Base-by-base conservation (phyloP, 371 early-diverging fungal species). In the Mortierella sp. region DNA sequence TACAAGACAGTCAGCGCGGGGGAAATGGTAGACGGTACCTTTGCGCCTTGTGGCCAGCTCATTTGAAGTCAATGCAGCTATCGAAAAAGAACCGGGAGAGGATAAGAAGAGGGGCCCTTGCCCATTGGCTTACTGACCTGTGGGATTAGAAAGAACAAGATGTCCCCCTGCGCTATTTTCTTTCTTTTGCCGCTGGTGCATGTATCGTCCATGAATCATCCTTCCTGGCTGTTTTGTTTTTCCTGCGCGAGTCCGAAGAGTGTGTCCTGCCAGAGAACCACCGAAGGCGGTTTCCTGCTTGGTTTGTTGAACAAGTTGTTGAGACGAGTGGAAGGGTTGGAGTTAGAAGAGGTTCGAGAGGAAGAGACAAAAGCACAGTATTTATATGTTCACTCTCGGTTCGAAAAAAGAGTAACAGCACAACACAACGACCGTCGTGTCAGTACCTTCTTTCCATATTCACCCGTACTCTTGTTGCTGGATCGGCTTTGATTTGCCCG, bases 51-150 rank as follows among this genome's bases (percentile, higher is more conserved):
- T 46, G 48, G 48, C 59, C 31, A 28, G 43, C 31, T 59, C 48
- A 1, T 46, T 8, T 3, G 8, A 10, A 26, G 28, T 6, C 53
- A 8, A 59, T 31, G 59, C 14, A 13, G 51, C 48, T 8, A 50
- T 31, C 51, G 76, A 51, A 51, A 69, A 48, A 34, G 51, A 50
- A 51, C 69, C 51, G 69, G 43, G 54, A 37, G 44, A 69, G 69
- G 37, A 40, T 4, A 37, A 67, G 51, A 51, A 13, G 19, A 24
- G n/a, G 40, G 57, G 48, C 5, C 48, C 2, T 46, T 40, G 43
- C 14, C 73, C 31, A 73, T 55, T 40, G 19, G 28, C 24, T 6
- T 16, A 71, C 51, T 8, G 28, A 26, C 57, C 50, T 73, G 37
- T 43, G 71, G n/a, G n/a, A n/a, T n/a, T n/a, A 71, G 48, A 26